A percentile compares a stretch with the other conserved stretches of the same genome.
phyloP scores from a whole-genome alignment of 2,329 filamentous ascomycete species.

The Aspergillus pseudonomiae region DNA sequence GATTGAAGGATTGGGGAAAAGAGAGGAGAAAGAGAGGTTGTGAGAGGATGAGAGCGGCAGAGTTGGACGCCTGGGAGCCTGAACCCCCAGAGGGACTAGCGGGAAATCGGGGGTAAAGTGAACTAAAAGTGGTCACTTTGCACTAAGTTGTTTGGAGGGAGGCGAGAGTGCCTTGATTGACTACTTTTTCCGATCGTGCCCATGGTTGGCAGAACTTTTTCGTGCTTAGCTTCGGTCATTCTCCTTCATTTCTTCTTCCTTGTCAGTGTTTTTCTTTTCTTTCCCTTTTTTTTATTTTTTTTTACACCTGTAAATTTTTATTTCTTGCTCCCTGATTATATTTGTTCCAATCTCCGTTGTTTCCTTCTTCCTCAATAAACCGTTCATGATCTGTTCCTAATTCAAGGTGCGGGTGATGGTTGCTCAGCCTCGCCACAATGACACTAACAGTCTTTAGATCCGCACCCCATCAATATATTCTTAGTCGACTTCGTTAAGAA shows the following conservation, averaged over 20 bases:
- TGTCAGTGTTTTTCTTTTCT: neutral
- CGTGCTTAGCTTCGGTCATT: neutral
- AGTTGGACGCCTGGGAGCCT: constrained; percentile 18
- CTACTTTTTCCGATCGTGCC: constrained; percentile 2
- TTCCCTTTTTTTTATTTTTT: neutral
- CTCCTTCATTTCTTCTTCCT: neutral
- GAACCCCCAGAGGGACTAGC: constrained; percentile 20
- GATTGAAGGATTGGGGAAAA: constrained; percentile 12
- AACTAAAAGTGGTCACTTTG: neutral
- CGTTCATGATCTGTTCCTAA: neutral
- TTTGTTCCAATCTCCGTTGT: neutral
- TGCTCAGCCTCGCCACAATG: constrained; percentile 4
- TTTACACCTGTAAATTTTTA: neutral
- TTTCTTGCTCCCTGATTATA: neutral
- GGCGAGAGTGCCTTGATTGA: constrained; percentile 4
- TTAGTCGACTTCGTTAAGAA: neutral
- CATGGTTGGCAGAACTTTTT: neutral
- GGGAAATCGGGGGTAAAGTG: neutral
- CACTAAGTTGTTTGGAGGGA: neutral
- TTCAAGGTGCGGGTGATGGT: neutral
- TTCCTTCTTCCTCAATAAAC: neutral
- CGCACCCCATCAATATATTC: constrained; percentile 1
- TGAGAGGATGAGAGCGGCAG: constrained; percentile 14
- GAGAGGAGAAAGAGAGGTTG: constrained; percentile 18
- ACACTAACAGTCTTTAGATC: constrained; percentile 1